Evolutionary conservation across 306 rosid species (phyloP).

Genomic region (Prunus dulcis): DNA sequence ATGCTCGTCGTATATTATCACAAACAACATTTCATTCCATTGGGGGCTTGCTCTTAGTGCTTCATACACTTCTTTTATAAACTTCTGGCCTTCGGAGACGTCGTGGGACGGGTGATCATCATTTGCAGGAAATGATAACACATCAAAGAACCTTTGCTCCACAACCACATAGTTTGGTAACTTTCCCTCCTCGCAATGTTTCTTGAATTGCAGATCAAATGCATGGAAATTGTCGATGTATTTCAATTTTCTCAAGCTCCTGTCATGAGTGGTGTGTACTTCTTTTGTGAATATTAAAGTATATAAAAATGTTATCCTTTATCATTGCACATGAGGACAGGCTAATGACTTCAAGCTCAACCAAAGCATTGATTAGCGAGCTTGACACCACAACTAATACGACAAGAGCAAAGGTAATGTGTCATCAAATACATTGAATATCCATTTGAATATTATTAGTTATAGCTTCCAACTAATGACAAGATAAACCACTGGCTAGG

Average conservation of each 20-base stretch:
- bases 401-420: too few species aligned
- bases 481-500: too few species aligned
- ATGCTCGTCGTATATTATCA: conserved; percentile 71
- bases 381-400: too few species aligned
- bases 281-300: not conserved
- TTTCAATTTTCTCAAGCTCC: conserved; percentile 66
- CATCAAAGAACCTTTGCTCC: conserved; percentile 60
- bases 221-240: conserved; percentile 43
- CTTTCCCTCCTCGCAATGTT: conserved; percentile 61
- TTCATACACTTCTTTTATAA: conserved; percentile 64
- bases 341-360: too few species aligned
- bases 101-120: conserved; percentile 89
- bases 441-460: too few species aligned
- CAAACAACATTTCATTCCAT: conserved; percentile 67
- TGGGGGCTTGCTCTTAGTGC: conserved; percentile 65
- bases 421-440: too few species aligned
- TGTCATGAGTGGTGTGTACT: conserved; percentile 7
- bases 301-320: too few species aligned
- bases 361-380: too few species aligned
- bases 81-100: conserved; percentile 60
- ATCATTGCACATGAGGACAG: too few species aligned
- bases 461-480: too few species aligned
- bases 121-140: conserved; percentile 42
- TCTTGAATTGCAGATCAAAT: conserved; percentile 52
- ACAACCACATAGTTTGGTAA: conserved; percentile 74